phyloP scores from a whole-genome alignment of 345 rosid species.

The Boechera stricta region DNA sequence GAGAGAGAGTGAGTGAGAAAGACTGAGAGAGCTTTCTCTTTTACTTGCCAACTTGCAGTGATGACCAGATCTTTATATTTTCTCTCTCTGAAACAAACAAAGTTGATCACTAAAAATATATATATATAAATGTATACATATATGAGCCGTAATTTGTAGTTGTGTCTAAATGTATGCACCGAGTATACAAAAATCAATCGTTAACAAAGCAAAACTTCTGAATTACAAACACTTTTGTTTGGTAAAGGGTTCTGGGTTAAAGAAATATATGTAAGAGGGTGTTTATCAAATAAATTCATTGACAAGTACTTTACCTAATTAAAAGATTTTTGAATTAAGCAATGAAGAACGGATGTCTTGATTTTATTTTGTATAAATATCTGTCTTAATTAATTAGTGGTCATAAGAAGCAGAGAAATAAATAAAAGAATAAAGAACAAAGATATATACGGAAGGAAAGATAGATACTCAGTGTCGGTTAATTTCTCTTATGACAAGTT shows the following conservation, averaged over 20 bases:
- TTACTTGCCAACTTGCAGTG: conserved; percentile 61
- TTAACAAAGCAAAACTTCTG: neutral
- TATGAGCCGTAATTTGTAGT: conserved; percentile 27
- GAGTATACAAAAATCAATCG: neutral
- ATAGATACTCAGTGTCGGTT: conserved; percentile 62
- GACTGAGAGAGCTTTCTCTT: conserved; percentile 57
- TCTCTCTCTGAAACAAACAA: conserved; percentile 33
- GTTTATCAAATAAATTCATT: neutral
- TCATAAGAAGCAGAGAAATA: conserved; percentile 41
- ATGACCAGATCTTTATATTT: conserved; percentile 49
- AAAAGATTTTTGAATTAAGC: neutral
- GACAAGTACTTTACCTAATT: neutral
- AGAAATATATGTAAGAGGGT: neutral
- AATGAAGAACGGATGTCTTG: neutral
- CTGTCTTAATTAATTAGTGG: conserved; percentile 28
- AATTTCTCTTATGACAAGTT: conserved; percentile 47
- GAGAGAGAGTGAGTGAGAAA: conserved; percentile 35
- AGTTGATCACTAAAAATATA: conserved; percentile 10
- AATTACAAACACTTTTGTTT: neutral
- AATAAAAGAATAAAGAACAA: conserved; percentile 47
- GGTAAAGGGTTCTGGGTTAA: neutral
- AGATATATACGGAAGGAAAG: conserved; percentile 49
- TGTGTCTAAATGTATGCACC: neutral
- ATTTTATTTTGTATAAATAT: conserved; percentile 11
- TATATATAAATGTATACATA: neutral